Percentiles rank a stretch among this genome's conserved stretches.
Conservation (phyloP, 1,284 basidiomycete genomes). For the Phlebopus sp. region DNA sequence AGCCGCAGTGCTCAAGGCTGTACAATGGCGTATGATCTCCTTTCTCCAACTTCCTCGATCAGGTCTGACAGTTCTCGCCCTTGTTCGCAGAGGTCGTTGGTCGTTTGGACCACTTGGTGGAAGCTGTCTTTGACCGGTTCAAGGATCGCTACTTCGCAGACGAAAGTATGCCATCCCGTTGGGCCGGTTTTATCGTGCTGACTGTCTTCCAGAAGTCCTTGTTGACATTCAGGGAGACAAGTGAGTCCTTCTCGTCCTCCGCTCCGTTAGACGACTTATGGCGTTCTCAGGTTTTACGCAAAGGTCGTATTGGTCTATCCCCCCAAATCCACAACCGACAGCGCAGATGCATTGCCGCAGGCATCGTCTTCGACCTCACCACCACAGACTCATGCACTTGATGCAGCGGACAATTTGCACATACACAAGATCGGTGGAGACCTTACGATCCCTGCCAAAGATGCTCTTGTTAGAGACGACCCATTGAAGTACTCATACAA, state of each 20-base stretch:
- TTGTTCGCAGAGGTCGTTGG: slow-evolving; percentile 82
- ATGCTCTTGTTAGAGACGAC: slow-evolving; percentile 73
- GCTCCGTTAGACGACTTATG: slow-evolving; percentile 24
- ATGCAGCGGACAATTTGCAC: slow-evolving; percentile 39
- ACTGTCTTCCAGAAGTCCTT: slow-evolving; percentile 61
- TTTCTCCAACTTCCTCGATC: slow-evolving; percentile 19
- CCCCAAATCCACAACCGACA: slow-evolving; percentile 54
- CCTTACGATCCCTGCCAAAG: slow-evolving; percentile 71
- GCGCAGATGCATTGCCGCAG: slow-evolving; percentile 38
- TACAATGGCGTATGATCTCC: slow-evolving; percentile 88
- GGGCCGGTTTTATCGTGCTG: slow-evolving; percentile 13
- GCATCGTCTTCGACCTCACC: slow-evolving; percentile 33
- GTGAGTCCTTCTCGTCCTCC: slow-evolving; percentile 41
- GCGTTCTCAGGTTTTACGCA: slow-evolving; percentile 64
- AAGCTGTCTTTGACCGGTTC: slow-evolving; percentile 92
- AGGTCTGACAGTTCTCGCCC: slow-evolving; percentile 13
- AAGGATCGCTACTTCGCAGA: slow-evolving; percentile 90
- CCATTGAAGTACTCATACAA: slow-evolving; percentile 85
- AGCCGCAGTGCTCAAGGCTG: slow-evolving; percentile 83
- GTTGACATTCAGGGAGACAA: slow-evolving; percentile 83
- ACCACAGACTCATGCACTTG: slow-evolving; percentile 29
- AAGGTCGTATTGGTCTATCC: slow-evolving; percentile 72
- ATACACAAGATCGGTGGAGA: slow-evolving; percentile 77
- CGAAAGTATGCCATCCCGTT: slow-evolving; percentile 65
- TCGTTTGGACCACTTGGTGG: slow-evolving; percentile 90